Conservation (phyloP, 2,329 filamentous ascomycete genomes). For the Aspergillus neotritici region DNA sequence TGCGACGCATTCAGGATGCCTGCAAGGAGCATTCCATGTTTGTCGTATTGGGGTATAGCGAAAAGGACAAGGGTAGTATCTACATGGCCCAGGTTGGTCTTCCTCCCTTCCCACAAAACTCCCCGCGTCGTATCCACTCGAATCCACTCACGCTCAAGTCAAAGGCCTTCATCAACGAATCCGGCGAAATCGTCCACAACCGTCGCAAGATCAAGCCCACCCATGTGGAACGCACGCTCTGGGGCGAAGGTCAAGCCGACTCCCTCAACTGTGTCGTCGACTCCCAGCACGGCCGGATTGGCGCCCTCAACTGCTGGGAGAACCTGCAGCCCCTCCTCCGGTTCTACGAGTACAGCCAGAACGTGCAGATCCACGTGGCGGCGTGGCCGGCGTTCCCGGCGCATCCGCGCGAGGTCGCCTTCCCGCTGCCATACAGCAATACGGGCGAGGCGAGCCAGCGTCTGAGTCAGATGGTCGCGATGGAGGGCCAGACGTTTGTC, state of each 20-base stretch:
- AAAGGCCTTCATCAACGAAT: slow-evolving; percentile 40
- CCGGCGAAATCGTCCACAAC: slow-evolving; percentile 35
- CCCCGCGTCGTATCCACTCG: too few species aligned
- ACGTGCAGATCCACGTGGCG: slow-evolving; percentile 42
- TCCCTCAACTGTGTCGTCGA: slow-evolving; percentile 37
- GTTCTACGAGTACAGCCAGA: slow-evolving; percentile 39
- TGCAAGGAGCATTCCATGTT: slow-evolving; percentile 33
- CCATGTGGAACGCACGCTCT: slow-evolving; percentile 46
- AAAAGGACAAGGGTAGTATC: slow-evolving; percentile 31
- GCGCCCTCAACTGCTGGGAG: slow-evolving; percentile 43
- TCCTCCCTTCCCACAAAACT: too few species aligned
- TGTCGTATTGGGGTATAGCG: slow-evolving; percentile 40
- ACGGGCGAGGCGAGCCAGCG: not conserved
- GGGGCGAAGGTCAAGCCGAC: slow-evolving; percentile 36
- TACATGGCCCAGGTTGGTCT: slow-evolving; percentile 33
- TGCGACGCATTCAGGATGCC: slow-evolving; percentile 30
- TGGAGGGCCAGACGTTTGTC: slow-evolving; percentile 42
- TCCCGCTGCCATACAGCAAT: not conserved
- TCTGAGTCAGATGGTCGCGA: slow-evolving; percentile 40
- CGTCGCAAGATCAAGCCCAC: slow-evolving; percentile 50
- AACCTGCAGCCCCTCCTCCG: slow-evolving; percentile 46
- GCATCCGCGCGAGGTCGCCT: too few species aligned
- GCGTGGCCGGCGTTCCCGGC: slow-evolving; percentile 37
- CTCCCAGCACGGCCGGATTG: slow-evolving; percentile 28
- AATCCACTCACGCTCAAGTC: too few species aligned